A percentile compares a stretch with the other conserved stretches of the same genome.
Evolutionary conservation across 257 asterid species (phyloP).

Genomic region (Coffea canephora): DNA sequence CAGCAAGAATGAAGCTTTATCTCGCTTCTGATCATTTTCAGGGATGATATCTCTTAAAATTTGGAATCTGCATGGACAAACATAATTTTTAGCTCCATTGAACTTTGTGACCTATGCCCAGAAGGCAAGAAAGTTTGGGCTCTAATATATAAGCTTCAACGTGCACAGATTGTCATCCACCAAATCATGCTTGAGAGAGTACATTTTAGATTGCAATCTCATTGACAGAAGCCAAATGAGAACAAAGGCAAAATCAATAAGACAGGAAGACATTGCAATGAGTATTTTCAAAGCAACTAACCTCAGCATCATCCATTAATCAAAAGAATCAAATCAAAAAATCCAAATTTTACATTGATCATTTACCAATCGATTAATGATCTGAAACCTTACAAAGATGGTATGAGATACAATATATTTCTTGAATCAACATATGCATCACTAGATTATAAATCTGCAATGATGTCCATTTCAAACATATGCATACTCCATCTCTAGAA

Average conservation of each 20-base stretch:
- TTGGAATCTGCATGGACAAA: constrained; percentile 57
- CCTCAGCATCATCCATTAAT: neutral
- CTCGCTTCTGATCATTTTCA: constrained; percentile 78
- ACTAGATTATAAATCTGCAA: neutral
- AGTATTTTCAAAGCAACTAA: neutral
- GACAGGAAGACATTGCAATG: neutral
- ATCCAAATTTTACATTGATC: no score
- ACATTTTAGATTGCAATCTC: neutral
- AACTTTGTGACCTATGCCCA: neutral
- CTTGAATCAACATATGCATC: neutral
- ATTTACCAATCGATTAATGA: no score
- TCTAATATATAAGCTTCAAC: neutral
- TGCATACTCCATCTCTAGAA: neutral
- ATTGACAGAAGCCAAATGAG: neutral
- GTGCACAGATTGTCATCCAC: neutral
- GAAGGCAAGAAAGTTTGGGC: neutral
- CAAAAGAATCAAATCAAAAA: no score
- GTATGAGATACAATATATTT: no score
- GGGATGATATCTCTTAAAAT: constrained; percentile 68
- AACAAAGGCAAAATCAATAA: neutral
- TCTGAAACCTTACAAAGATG: no score
- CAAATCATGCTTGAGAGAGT: neutral
- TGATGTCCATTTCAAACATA: neutral
- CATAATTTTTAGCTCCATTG: constrained; percentile 16
- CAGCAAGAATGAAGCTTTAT: constrained; percentile 74